These are phyloP conservation scores for Aphanocladium album DNA, from an alignment of 2,329 filamentous ascomycete species.

Conservation along the genomic window DNA sequence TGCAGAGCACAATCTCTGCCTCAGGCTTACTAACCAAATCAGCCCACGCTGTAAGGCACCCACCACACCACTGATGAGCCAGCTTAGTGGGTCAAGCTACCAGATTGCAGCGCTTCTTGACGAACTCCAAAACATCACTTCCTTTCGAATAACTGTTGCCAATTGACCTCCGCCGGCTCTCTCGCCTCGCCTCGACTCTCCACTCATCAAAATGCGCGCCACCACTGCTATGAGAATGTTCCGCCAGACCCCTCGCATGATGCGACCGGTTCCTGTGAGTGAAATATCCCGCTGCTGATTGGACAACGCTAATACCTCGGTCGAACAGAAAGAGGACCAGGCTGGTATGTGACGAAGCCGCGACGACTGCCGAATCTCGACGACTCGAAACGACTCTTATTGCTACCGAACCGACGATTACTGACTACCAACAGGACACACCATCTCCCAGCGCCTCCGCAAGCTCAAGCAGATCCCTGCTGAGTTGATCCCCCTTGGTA, in stretches of 20 bases:
- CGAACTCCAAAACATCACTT: constrained; percentile 20
- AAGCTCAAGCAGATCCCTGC: constrained; percentile 84
- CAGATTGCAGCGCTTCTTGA: constrained; percentile 31
- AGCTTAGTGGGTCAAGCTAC: constrained; percentile 27
- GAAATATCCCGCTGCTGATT: constrained; percentile 14
- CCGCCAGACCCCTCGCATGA: constrained; percentile 60
- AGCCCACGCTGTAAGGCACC: constrained; percentile 33
- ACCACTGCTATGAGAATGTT: constrained; percentile 63
- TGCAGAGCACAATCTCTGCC: constrained; percentile 31
- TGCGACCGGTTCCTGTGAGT: constrained; percentile 67
- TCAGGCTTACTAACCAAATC: constrained; percentile 28
- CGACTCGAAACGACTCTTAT: constrained; percentile 4
- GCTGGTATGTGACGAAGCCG: constrained; percentile 49
- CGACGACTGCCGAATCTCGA: constrained; percentile 14
- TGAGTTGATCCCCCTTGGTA: constrained; percentile 93
- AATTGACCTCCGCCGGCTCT: constrained; percentile 16
- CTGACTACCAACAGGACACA: constrained; percentile 64
- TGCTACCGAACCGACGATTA: constrained; percentile 15
- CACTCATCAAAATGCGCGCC: constrained; percentile 54
- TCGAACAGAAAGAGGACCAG: constrained; percentile 59
- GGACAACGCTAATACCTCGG: constrained; percentile 22
- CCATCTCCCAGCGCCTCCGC: constrained; percentile 90
- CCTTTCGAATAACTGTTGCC: constrained; percentile 13
- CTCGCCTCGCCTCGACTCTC: constrained; percentile 26
- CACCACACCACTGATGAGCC: constrained; percentile 19